phyloP scores from a whole-genome alignment of 345 rosid genomes.

The Triadica sebifera region DNA sequence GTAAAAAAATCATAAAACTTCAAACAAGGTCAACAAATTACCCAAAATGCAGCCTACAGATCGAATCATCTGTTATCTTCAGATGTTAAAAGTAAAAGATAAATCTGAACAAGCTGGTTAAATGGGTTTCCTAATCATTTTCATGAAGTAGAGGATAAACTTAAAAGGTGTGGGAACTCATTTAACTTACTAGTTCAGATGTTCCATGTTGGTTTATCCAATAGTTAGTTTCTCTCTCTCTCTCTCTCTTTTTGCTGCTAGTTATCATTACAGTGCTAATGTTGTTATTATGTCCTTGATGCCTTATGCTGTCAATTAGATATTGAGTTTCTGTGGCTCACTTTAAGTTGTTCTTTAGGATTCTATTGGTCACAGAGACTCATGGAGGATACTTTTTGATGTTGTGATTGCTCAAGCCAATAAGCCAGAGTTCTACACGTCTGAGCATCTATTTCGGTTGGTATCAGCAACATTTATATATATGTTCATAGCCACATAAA shows the following conservation, averaged over 20 bases:
- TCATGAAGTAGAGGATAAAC: not conserved
- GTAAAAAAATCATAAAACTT: not conserved
- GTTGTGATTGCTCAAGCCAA: slow-evolving; percentile 96
- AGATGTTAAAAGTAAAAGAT: not conserved
- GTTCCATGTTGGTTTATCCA: slow-evolving; percentile 8
- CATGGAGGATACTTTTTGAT: slow-evolving; percentile 93
- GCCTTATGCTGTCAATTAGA: not conserved
- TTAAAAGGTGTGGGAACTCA: not conserved
- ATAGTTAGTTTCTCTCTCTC: not conserved
- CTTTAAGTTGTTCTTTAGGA: slow-evolving; percentile 51
- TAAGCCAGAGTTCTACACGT: slow-evolving; percentile 89
- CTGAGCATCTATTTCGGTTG: slow-evolving; percentile 92
- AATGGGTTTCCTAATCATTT: not conserved
- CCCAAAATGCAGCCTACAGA: no score
- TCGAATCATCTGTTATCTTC: not conserved
- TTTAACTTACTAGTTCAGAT: not conserved
- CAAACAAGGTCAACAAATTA: not conserved
- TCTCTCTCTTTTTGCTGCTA: not conserved
- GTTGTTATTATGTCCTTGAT: not conserved
- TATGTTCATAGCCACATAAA: not conserved
- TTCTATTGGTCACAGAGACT: slow-evolving; percentile 54
- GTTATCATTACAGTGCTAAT: not conserved
- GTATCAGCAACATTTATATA: slow-evolving; percentile 25
- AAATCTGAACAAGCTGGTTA: not conserved
- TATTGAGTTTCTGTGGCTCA: slow-evolving; percentile 3